Evolutionary conservation across 2,329 filamentous ascomycete species (phyloP).

Genomic region (Stemphylium beticola): DNA sequence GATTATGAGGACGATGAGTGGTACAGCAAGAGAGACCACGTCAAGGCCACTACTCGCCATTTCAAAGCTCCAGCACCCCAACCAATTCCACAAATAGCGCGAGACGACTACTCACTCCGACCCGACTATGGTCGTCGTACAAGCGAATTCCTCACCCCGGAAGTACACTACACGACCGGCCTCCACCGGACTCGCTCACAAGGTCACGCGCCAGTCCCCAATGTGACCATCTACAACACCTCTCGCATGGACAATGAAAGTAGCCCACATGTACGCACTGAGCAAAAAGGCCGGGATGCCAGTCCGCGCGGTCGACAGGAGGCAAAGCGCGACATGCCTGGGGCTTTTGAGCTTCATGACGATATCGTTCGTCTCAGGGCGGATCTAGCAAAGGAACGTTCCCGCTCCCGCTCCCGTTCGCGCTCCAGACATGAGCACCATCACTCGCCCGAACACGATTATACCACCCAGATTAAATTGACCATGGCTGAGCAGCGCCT

Average conservation of each 20-base stretch:
- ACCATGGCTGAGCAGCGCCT: constrained; percentile 12
- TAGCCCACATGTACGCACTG: constrained; percentile 42
- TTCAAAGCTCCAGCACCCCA: constrained; percentile 29
- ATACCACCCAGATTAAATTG: constrained; percentile 13
- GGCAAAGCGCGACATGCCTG: constrained; percentile 34
- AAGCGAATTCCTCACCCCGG: constrained; percentile 40
- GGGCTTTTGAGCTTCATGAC: constrained; percentile 46
- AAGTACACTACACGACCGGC: constrained; percentile 35
- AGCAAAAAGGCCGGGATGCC: constrained; percentile 32
- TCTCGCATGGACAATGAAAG: constrained; percentile 48
- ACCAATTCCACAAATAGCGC: too few species aligned
- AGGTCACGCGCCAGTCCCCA: constrained; percentile 52
- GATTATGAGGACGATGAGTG: constrained; percentile 44
- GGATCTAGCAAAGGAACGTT: constrained; percentile 30
- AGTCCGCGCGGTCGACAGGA: constrained; percentile 39
- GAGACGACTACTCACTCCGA: constrained; percentile 23
- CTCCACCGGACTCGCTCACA: constrained; percentile 55
- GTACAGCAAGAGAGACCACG: constrained; percentile 25
- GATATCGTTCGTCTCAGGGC: constrained; percentile 41
- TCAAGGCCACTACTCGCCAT: constrained; percentile 41
- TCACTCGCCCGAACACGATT: constrained; percentile 6
- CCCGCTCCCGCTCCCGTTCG: constrained; percentile 27
- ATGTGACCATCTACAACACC: constrained; percentile 56
- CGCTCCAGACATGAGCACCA: constrained; percentile 34
- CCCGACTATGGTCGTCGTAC: constrained; percentile 34